Base-by-base conservation (phyloP, 768 basidiomycete genomes). In the Asterophora lycoperdoides region DNA sequence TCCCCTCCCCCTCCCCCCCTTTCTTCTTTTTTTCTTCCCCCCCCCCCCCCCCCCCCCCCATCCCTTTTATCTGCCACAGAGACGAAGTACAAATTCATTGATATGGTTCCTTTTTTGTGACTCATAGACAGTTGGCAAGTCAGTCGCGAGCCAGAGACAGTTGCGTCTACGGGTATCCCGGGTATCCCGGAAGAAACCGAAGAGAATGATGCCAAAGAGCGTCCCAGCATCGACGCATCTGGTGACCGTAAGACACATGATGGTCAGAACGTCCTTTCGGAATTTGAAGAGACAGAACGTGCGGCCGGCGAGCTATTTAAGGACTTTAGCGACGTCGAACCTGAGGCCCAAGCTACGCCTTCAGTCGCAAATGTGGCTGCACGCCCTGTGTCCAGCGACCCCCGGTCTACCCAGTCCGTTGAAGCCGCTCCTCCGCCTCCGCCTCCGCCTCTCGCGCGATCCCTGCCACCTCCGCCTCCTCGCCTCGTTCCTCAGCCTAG, bases 401-500 rank as follows among this genome's bases (percentile, higher is more conserved):
- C 52, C 17, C 47, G 38, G 38, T 48, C 41, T 11, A 37, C 13
- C 8, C 30, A 19, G 2, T 11, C 41, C 7, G 35, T 19, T 18
- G 39, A 36, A 15, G 14, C 28, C 8, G n/a, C 43, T 13, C 35
- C 38, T 8, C 23, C 34, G 4, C 33, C 44, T 26, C 32, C 50
- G 10, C 29, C 55, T 8, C 28, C 5, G 8, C 17, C 41, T 44
- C 44, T 51, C 26, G 39, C 38, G 20, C 34, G 54, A 43, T 51
- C 54, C 11, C 28, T 56, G 20, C 48, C 51, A 19, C 58, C 62
- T 46, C 63, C n/a, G n/a, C n/a, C 64, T 4, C 61, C 57, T 23
- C 56, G 53, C 20, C 51, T 66, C 34, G 57, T 68, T 10, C 63
- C 68, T 4, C 54, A 61, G 41, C 54, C 60, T n/a, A 59, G 58